Evolutionary conservation across 2,329 filamentous ascomycete species (phyloP).

Genomic region (Gliomastix tumulicola): DNA sequence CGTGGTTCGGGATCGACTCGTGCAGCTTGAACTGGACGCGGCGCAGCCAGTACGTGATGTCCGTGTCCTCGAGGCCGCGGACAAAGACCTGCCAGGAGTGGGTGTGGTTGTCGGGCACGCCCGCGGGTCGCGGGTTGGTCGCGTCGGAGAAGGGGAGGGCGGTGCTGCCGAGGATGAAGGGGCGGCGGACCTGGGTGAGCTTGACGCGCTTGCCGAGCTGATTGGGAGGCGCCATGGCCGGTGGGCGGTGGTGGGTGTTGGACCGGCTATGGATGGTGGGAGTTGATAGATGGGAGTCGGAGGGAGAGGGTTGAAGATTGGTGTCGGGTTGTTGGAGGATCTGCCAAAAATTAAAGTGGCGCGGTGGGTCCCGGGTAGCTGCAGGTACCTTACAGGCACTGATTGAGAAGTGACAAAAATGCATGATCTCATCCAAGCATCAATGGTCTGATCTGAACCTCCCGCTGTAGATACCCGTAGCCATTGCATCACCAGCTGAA

Average conservation of each 20-base stretch:
- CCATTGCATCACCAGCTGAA: too few species aligned
- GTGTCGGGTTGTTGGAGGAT: too few species aligned
- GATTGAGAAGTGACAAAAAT: too few species aligned
- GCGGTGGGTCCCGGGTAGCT: too few species aligned
- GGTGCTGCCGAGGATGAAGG: slow-evolving; percentile 72
- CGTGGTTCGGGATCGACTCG: slow-evolving; percentile 88
- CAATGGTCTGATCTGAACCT: too few species aligned
- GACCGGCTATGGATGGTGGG: too few species aligned
- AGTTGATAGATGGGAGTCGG: too few species aligned
- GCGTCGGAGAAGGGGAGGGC: slow-evolving; percentile 73
- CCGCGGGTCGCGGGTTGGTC: slow-evolving; percentile 70
- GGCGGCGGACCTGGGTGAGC: slow-evolving; percentile 55
- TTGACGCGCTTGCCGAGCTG: slow-evolving; percentile 57
- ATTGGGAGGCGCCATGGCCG: slow-evolving; percentile 51
- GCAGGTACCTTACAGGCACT: too few species aligned
- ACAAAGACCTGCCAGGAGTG: slow-evolving; percentile 97
- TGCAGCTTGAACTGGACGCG: slow-evolving; percentile 98
- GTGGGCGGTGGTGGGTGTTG: neutral
- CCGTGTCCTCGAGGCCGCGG: slow-evolving; percentile 78
- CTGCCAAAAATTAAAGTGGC: too few species aligned
- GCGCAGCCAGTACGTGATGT: slow-evolving; percentile 91
- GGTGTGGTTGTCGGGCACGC: slow-evolving; percentile 83
- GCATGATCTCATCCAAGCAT: slow-evolving; percentile 6
- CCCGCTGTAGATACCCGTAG: too few species aligned
- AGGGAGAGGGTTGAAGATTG: too few species aligned